Conservation (phyloP, 345 rosid genomes). For the Tarenaya hassleriana region DNA sequence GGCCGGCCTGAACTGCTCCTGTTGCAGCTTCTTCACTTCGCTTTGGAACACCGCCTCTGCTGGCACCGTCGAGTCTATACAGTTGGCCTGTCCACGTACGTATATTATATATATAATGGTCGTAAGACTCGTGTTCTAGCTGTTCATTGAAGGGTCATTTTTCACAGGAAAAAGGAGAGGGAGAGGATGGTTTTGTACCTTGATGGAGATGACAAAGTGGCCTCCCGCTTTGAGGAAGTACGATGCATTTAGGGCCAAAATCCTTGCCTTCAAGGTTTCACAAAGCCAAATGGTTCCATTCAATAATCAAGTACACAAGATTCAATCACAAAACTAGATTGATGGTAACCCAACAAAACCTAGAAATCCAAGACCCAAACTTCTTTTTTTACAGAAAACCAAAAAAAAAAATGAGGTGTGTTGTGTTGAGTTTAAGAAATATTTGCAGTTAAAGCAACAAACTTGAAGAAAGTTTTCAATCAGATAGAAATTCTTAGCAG, state of each 20-base stretch:
- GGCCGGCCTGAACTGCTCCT: conserved; percentile 76
- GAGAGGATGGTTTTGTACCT: conserved; percentile 36
- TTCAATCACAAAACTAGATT: background rate
- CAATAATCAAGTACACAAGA: background rate
- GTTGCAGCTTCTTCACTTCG: conserved; percentile 82
- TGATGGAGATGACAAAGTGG: conserved; percentile 94
- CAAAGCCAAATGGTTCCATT: background rate
- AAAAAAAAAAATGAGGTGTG: background rate
- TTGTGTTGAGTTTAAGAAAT: background rate
- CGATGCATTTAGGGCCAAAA: conserved; percentile 77
- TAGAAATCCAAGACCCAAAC: background rate
- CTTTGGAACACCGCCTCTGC: conserved; percentile 81
- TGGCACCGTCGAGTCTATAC: conserved; percentile 90
- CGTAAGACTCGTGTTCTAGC: too few relatives aligned
- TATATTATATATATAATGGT: background rate
- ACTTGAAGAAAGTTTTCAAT: background rate
- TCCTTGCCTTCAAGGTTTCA: conserved; percentile 64
- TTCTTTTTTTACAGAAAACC: background rate
- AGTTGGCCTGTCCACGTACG: conserved; percentile 64
- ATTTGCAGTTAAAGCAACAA: background rate
- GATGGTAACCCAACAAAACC: too few relatives aligned
- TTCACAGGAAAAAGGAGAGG: too few relatives aligned
- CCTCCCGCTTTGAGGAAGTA: conserved; percentile 89
- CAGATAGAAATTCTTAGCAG: conserved; percentile 15
- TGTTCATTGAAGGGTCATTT: too few relatives aligned